A percentile compares a stretch with the other conserved stretches of the same genome.
These are phyloP conservation scores for Fragosphaeria purpurea DNA, from an alignment of 2,329 filamentous ascomycete species.

Conservation along the genomic window DNA sequence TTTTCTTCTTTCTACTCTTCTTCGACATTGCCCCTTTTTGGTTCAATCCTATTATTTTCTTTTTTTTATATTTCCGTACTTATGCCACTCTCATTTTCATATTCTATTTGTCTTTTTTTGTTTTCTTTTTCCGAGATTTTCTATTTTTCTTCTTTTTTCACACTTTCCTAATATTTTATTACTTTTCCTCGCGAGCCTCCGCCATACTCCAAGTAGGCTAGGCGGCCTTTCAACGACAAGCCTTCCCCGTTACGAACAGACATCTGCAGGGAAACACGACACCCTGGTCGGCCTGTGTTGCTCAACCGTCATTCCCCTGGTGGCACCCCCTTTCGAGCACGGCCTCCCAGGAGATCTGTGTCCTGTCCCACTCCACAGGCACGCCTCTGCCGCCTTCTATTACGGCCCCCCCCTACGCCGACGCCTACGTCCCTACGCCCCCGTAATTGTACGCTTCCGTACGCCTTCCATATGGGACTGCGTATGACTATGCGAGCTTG, in stretches of 20 bases:
- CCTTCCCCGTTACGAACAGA: slow-evolving; percentile 1
- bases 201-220: no score
- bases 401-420: not conserved
- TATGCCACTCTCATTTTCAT: no score
- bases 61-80: no score
- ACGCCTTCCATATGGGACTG: no score
- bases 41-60: not conserved
- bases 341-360: slow-evolving; percentile 5
- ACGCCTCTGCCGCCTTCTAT: not conserved
- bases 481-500: not conserved
- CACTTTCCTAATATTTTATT: no score
- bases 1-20: not conserved
- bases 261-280: not conserved
- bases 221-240: no score
- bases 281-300: slow-evolving; percentile 2
- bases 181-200: not conserved
- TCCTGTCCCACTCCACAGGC: slow-evolving; percentile 5
- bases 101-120: no score
- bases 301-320: no score
- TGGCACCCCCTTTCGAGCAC: not conserved
- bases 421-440: no score
- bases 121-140: no score
- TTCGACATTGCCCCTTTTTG: not conserved
- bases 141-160: no score
- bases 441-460: no score